Evolutionary conservation across 306 rosid genomes (phyloP), one percentile per base, ranked within the genome.

Genomic region (Delonix regia): DNA sequence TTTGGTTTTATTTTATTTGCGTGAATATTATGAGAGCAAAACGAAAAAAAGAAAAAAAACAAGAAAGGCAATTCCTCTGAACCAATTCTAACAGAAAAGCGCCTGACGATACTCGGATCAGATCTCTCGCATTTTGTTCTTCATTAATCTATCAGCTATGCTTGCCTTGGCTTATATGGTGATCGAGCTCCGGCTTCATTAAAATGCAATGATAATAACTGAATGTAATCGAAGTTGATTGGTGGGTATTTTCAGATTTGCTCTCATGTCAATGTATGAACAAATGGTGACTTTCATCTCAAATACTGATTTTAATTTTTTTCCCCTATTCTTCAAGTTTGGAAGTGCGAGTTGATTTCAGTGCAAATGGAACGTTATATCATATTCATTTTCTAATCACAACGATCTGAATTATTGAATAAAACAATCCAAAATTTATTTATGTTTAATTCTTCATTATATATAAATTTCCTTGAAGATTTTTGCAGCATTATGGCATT

Each of bases 61-160:
- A 12, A 11, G 19, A 69, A 53, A 1, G 7, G 24, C 2, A 10
- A 62, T 44, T 49, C 48, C 28, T 34, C 41, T 11, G 9, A 73
- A 44, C 51, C 53, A 34, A n/a, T 70, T 12, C 7, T 45, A 44
- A 44, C 65, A 7, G 21, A 53, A 28, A 7, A 60, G 6, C 38
- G 65, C 38, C 65, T n/a, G n/a, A n/a, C n/a, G n/a, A n/a, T n/a
- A 48, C 78, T 74, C 73, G 33, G 87, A 88, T 86, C 86, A 73
- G 84, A 66, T 81, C 81, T 64, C 42, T 69, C 45, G 56, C 53
- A 30, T 28, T 60, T 28, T n/a, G n/a, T n/a, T 39, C 69, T 22
- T n/a, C n/a, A 21, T 66, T 39, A 5, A 39, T 66, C 34, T 41
- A 11, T 39, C 41, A 9, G 87, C 47, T 15, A 21, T 69, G 33